Percentiles rank a stretch among this genome's conserved stretches.
Evolutionary conservation across 2,329 filamentous ascomycete species (phyloP).

Genomic region (Apiospora marii): DNA sequence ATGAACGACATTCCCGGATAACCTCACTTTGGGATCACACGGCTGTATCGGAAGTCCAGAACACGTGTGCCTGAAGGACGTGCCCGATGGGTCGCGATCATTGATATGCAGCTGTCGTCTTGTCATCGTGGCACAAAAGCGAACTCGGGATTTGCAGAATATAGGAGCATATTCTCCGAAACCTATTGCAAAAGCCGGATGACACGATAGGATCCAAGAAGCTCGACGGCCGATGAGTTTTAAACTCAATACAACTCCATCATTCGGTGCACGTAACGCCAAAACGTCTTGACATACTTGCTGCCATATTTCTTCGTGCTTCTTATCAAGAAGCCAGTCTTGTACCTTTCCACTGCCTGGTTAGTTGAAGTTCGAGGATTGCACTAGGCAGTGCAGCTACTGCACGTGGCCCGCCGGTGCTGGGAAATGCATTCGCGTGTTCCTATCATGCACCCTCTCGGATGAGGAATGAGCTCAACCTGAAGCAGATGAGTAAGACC

Average conservation of each 20-base stretch:
- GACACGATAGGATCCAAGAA: not conserved
- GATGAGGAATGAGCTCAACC: not conserved
- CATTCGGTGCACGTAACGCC: not conserved
- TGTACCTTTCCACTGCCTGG: no score
- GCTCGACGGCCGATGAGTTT: not conserved
- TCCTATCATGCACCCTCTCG: not conserved
- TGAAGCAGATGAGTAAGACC: not conserved
- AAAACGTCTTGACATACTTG: no score
- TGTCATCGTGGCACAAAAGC: not conserved
- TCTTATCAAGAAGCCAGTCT: not conserved
- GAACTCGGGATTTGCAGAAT: not conserved
- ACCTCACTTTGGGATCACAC: not conserved
- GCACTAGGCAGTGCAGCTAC: not conserved
- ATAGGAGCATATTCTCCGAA: not conserved
- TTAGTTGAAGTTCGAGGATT: not conserved
- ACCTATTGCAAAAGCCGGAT: not conserved
- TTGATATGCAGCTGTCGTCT: not conserved
- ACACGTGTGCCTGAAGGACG: not conserved
- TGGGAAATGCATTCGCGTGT: not conserved
- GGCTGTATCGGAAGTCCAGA: not conserved
- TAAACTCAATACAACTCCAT: not conserved
- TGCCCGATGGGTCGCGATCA: conserved; percentile 3
- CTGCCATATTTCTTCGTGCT: not conserved
- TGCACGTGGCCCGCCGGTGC: not conserved
- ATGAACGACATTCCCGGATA: not conserved